These are phyloP conservation scores for Pleoardoris graminearum DNA, from an alignment of 2,329 filamentous ascomycete species.

Conservation along the genomic window DNA sequence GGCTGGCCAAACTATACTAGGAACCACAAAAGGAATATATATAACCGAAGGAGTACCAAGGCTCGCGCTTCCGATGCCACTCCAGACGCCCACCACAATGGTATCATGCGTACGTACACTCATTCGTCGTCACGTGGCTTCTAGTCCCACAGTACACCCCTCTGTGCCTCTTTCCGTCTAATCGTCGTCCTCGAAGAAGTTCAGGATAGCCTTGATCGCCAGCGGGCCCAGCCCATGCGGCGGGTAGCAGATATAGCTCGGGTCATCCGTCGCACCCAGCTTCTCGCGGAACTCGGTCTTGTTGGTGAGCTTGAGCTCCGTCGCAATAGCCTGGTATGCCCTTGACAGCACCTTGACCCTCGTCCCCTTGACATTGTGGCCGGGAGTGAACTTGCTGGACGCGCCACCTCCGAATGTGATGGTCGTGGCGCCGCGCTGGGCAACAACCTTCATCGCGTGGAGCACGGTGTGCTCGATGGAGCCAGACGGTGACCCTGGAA, in stretches of 20 bases:
- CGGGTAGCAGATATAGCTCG: conserved; percentile 88
- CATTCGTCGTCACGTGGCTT: too few relatives aligned
- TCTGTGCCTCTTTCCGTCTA: conserved; percentile 16
- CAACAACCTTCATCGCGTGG: conserved; percentile 66
- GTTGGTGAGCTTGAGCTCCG: conserved; percentile 77
- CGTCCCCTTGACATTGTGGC: conserved; percentile 78
- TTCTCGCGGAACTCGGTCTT: conserved; percentile 92
- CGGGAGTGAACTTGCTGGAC: conserved; percentile 71
- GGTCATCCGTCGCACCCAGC: conserved; percentile 81
- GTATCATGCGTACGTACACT: conserved; percentile 6
- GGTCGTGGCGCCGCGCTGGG: conserved; percentile 61
- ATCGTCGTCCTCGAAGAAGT: conserved; percentile 79
- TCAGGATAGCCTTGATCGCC: conserved; percentile 82
- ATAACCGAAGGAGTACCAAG: not conserved
- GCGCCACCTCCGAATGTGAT: conserved; percentile 91
- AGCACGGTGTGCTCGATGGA: conserved; percentile 84
- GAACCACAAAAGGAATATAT: not conserved
- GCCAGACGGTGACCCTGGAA: conserved; percentile 82
- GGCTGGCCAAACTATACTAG: not conserved
- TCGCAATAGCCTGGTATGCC: conserved; percentile 79
- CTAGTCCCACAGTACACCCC: not conserved
- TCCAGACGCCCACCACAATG: conserved; percentile 6
- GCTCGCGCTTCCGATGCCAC: not conserved
- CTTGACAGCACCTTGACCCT: conserved; percentile 79
- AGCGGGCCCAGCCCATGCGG: conserved; percentile 80